phyloP scores from a whole-genome alignment of 2,329 filamentous ascomycete species.

The Penicillium sp. region DNA sequence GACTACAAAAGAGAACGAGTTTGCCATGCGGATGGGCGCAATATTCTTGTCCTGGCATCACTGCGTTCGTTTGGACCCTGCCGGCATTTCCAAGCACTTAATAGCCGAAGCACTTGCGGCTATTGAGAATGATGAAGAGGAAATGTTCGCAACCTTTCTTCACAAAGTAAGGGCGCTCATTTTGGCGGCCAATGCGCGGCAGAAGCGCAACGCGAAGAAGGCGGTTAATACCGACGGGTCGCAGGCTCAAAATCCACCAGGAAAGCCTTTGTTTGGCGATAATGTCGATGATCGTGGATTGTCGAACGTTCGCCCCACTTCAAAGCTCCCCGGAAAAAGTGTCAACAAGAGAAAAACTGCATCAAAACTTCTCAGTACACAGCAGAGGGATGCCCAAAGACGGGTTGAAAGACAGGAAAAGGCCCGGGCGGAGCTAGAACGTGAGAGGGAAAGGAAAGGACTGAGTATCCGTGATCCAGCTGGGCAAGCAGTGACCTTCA shows the following conservation, averaged over 20 bases:
- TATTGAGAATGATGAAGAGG: slow-evolving; percentile 13
- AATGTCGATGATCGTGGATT: neutral
- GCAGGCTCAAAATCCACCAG: slow-evolving; percentile 34
- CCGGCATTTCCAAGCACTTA: neutral
- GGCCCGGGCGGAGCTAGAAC: slow-evolving; percentile 41
- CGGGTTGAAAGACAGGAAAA: slow-evolving; percentile 53
- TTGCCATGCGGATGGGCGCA: slow-evolving; percentile 10
- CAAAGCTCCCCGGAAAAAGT: neutral
- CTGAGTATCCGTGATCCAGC: slow-evolving; percentile 41
- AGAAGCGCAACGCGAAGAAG: neutral
- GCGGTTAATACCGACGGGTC: no score
- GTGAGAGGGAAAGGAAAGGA: slow-evolving; percentile 30
- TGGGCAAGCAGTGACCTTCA: slow-evolving; percentile 44
- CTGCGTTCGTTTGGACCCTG: neutral
- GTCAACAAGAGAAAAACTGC: slow-evolving; percentile 5
- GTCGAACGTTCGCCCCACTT: neutral
- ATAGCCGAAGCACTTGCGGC: slow-evolving; percentile 3
- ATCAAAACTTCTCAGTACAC: slow-evolving; percentile 45
- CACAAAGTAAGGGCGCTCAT: slow-evolving; percentile 27
- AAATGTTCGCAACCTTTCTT: slow-evolving; percentile 29
- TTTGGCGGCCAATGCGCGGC: slow-evolving; percentile 13
- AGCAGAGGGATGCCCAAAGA: slow-evolving; percentile 54
- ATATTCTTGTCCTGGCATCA: slow-evolving; percentile 13
- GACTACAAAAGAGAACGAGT: slow-evolving; percentile 6
- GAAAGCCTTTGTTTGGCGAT: neutral